A percentile compares a stretch with the other conserved stretches of the same genome.
These are phyloP conservation scores for Lactifluus echinatus DNA, from an alignment of 768 basidiomycete genomes.

Conservation along the genomic window DNA sequence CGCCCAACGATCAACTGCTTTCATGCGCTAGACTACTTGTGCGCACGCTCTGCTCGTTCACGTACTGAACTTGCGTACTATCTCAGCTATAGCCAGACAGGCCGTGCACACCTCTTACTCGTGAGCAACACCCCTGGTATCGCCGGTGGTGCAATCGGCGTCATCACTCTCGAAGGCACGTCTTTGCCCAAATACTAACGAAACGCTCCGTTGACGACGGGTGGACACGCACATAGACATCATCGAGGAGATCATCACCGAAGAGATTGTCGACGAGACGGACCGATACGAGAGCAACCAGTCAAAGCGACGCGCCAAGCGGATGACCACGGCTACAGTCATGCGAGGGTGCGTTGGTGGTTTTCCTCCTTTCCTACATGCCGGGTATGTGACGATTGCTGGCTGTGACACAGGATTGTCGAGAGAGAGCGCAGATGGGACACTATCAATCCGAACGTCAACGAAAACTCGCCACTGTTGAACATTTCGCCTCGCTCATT, in stretches of 20 bases:
- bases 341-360: conserved; percentile 59
- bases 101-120: conserved; percentile 84
- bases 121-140: conserved; percentile 78
- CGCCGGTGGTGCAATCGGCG: conserved; percentile 79
- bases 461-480: conserved; percentile 14
- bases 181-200: neutral
- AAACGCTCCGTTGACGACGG: neutral
- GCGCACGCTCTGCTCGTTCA: conserved; percentile 18
- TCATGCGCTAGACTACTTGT: conserved; percentile 93
- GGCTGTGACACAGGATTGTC: conserved; percentile 36
- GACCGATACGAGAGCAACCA: conserved; percentile 86
- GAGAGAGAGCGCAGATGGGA: conserved; percentile 37
- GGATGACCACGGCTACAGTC: conserved; percentile 62
- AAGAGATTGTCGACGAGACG: conserved; percentile 95
- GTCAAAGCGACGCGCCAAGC: conserved; percentile 62
- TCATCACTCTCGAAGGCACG: conserved; percentile 78
- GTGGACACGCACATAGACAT: conserved; percentile 41
- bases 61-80: neutral
- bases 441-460: neutral
- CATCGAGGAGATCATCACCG: conserved; percentile 91
- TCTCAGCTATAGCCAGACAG: conserved; percentile 61
- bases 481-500: neutral
- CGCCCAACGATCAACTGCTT: conserved; percentile 84
- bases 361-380: neutral
- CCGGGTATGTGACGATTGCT: neutral